These are phyloP conservation scores for Cylindrotheca closterium DNA, from an alignment of 108 stramenopile species.

Conservation along the genomic window DNA sequence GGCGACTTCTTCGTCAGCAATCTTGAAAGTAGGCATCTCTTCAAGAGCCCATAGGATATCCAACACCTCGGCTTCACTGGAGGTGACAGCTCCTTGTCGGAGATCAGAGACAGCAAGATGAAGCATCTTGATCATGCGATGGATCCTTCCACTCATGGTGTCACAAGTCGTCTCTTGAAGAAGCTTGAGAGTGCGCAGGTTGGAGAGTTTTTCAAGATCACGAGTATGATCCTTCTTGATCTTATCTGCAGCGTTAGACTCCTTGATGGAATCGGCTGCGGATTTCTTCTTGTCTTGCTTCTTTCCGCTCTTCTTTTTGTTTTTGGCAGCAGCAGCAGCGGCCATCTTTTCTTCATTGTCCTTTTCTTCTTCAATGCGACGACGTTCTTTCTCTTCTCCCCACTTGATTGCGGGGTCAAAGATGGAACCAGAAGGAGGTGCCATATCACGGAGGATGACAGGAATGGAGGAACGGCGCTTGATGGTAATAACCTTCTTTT, in stretches of 20 bases:
- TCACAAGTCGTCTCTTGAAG: conserved; percentile 89
- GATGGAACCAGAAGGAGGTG: conserved; percentile 86
- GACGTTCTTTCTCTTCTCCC: conserved; percentile 86
- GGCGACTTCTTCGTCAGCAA: conserved; percentile 68
- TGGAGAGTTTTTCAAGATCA: conserved; percentile 91
- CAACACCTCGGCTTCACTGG: conserved; percentile 85
- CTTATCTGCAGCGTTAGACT: conserved; percentile 85
- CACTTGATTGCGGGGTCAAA: conserved; percentile 84
- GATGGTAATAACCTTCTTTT: conserved; percentile 55
- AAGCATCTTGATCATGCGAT: conserved; percentile 97
- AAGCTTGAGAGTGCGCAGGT: conserved; percentile 80
- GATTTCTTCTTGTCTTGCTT: conserved; percentile 66
- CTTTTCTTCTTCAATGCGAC: conserved; percentile 28
- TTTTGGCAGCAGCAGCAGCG: conserved; percentile 30
- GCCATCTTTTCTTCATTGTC: conserved; percentile 33
- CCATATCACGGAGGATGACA: conserved; percentile 91
- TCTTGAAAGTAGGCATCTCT: conserved; percentile 82
- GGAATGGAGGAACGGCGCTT: conserved; percentile 88
- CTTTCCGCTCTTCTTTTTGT: conserved; percentile 59
- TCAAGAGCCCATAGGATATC: conserved; percentile 97
- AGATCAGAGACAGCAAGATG: conserved; percentile 77
- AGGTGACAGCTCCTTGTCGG: conserved; percentile 63
- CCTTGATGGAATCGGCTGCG: conserved; percentile 90
- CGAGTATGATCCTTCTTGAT: conserved; percentile 80
- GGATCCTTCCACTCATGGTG: conserved; percentile 89